Conservation (phyloP, 176 grass and related monocot species). For the Chrysopogon serrulatus region DNA sequence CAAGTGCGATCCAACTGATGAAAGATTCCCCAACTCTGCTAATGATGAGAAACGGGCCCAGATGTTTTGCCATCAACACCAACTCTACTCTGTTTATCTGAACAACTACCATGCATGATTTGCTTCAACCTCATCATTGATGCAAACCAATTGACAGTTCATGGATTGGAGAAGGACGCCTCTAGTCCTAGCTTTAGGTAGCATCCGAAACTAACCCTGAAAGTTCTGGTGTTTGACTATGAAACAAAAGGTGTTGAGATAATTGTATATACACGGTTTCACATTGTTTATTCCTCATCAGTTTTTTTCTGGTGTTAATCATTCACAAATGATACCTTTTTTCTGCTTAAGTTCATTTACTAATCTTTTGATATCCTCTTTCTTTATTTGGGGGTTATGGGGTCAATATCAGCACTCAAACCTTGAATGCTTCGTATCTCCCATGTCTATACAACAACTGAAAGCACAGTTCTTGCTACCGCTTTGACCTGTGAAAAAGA, state of each 20-base stretch:
- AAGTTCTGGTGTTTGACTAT: slow-evolving; percentile 28
- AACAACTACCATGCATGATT: slow-evolving; percentile 46
- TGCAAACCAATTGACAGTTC: slow-evolving; percentile 28
- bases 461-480: background rate
- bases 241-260: slow-evolving; percentile 5
- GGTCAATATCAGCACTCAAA: slow-evolving; percentile 24
- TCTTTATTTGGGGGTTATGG: slow-evolving; percentile 27
- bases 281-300: slow-evolving; percentile 15
- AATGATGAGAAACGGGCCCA: slow-evolving; percentile 44
- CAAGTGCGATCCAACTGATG: slow-evolving; percentile 43
- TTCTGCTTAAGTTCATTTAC: slow-evolving; percentile 12
- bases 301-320: slow-evolving; percentile 36
- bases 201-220: slow-evolving; percentile 32
- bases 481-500: background rate
- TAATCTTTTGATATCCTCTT: slow-evolving; percentile 6
- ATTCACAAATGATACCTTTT: slow-evolving; percentile 7
- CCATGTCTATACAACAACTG: background rate
- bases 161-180: slow-evolving; percentile 43
- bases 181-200: slow-evolving; percentile 46
- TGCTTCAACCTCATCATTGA: slow-evolving; percentile 36
- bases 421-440: slow-evolving; percentile 3
- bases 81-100: slow-evolving; percentile 40
- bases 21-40: slow-evolving; percentile 34
- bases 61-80: slow-evolving; percentile 36
- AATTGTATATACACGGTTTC: background rate